phyloP scores from a whole-genome alignment of 108 stramenopile species.

The Discostella pseudostelligera region DNA sequence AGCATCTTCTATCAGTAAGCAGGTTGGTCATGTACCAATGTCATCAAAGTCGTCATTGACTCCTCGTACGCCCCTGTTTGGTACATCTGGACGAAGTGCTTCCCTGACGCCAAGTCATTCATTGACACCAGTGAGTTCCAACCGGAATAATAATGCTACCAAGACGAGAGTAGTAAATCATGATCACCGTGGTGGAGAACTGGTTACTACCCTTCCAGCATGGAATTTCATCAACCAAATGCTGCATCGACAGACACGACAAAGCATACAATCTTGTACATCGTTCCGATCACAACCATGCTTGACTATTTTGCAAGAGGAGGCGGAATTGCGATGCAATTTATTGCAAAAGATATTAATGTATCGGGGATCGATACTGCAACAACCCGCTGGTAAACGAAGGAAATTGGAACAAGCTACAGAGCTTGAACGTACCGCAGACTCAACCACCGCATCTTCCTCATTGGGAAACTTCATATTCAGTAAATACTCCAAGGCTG shows the following conservation, averaged over 20 bases:
- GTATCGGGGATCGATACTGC: not conserved
- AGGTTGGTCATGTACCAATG: not conserved
- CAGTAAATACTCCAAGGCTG: constrained; percentile 2
- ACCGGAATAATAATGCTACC: constrained; percentile 6
- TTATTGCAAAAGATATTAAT: constrained; percentile 13
- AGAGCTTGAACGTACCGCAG: no score
- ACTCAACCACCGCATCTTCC: constrained; percentile 5
- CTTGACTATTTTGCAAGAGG: constrained; percentile 9
- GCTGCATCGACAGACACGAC: constrained; percentile 4
- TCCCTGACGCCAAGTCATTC: constrained; percentile 14
- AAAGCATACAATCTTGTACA: constrained; percentile 24
- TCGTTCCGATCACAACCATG: constrained; percentile 29
- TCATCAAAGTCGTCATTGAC: constrained; percentile 14
- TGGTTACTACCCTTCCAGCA: constrained; percentile 12
- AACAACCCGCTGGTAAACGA: not conserved
- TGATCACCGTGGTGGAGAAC: constrained; percentile 1
- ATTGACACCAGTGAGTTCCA: constrained; percentile 26
- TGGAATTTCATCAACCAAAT: constrained; percentile 34
- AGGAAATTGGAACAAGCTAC: constrained; percentile 1
- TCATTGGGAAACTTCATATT: constrained; percentile 14
- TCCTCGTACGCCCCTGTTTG: constrained; percentile 23
- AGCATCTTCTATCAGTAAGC: not conserved
- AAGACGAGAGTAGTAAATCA: not conserved
- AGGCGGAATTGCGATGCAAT: constrained; percentile 19
- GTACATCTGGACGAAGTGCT: constrained; percentile 3